These are phyloP conservation scores for Tuber microsphaerosporum DNA, from an alignment of 495 filamentous ascomycete species.

Conservation along the genomic window DNA sequence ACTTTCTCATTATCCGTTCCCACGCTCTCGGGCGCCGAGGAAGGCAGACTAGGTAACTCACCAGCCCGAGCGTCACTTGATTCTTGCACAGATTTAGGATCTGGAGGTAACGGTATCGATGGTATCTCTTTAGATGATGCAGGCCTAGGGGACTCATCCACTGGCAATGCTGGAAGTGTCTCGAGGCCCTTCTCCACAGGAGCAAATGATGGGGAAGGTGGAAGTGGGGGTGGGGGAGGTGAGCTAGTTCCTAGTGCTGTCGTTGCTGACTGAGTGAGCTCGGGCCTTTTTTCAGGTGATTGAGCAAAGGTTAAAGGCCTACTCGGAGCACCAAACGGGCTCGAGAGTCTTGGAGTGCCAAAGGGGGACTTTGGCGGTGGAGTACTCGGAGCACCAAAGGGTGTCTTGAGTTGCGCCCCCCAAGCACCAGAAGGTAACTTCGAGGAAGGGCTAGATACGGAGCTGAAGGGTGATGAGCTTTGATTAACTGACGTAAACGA, in stretches of 20 bases:
- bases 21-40: constrained; percentile 42
- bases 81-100: constrained; percentile 8
- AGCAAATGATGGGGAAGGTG: neutral
- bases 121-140: neutral
- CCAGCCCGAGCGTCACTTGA: constrained; percentile 23
- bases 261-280: neutral
- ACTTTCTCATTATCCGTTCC: constrained; percentile 43
- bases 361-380: constrained; percentile 13
- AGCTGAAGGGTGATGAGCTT: constrained; percentile 19
- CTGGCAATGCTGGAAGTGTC: constrained; percentile 1
- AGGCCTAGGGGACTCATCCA: neutral
- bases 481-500: constrained; percentile 23
- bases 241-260: neutral
- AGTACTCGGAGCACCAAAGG: constrained; percentile 8
- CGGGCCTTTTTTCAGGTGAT: neutral
- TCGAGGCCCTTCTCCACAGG: neutral
- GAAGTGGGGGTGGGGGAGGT: neutral
- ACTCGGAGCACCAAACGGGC: constrained; percentile 14
- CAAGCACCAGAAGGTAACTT: constrained; percentile 14
- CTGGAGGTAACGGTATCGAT: constrained; percentile 3
- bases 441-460: neutral
- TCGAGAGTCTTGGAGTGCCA: constrained; percentile 9
- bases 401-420: neutral
- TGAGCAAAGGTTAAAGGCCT: neutral
- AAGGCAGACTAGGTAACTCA: constrained; percentile 37